Evolutionary conservation across 1,139 yeast genomes (phyloP), one percentile per base, ranked within the genome.

Genomic region (Lodderomyces pseudojiufengensis): DNA sequence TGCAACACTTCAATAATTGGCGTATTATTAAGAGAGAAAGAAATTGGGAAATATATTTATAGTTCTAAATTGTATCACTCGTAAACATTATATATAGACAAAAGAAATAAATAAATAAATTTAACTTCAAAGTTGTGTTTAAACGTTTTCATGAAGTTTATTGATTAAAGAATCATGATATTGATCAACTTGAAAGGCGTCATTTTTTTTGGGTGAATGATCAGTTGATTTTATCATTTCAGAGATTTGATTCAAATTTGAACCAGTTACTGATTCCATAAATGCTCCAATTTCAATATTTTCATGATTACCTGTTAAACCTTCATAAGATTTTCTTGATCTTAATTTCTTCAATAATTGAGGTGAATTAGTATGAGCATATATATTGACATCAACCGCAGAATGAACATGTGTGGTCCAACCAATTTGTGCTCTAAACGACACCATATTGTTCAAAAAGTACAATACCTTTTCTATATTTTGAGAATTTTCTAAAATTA

Each of bases 361-460:
- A 24, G 65, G 63, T 32, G 71, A 72, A 49, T 81, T 82, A 25
- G 87, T 72, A 52, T 80, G 74, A 1, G 80, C 95, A 54, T 84
- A 87, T 31, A 86, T 80, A 50, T 85, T 84, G 26, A 87, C 95
- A 55, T 87, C 95, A 9, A 84, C 95, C 0, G 94, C 94, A 14
- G 94, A 79, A 55, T 87, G 96, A 18, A 95, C 95, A 51, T 84
- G 92, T 0, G 95, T 84, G 6, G 92, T 69, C 95, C 95, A 87
- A 9, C 95, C 95, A 32, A 85, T 76, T 54, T 81, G 83, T 0
- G 95, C 84, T 41, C 94, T 73, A 11, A 57, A 48, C 2, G 90
- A 79, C 9, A 84, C 72, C 69, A 86, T 71, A 37, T 76, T 63
- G 49, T 80, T 79, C 44, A 68, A 55, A 10, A 52, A 48, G 38